Conservation (phyloP, 2,329 filamentous ascomycete species). For the Fusarium concolor region DNA sequence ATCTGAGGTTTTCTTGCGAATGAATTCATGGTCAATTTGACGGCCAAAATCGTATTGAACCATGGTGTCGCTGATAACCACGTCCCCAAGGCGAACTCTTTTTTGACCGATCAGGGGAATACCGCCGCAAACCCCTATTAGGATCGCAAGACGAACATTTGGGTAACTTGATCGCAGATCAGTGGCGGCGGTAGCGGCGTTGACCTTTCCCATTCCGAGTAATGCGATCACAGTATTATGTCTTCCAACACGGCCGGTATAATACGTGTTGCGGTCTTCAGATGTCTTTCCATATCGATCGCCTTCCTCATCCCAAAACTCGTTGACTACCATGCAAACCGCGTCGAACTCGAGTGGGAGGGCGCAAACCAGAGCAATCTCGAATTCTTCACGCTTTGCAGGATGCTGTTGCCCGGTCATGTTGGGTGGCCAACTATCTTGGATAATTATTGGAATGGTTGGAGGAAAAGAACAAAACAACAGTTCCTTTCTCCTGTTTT, state of each 20-base stretch:
- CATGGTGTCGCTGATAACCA: neutral
- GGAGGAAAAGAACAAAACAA: neutral
- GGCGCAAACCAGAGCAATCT: neutral
- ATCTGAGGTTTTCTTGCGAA: neutral
- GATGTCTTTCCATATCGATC: neutral
- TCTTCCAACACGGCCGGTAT: neutral
- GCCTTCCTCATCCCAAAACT: neutral
- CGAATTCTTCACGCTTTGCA: neutral
- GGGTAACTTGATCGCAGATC: neutral
- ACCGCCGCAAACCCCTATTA: neutral
- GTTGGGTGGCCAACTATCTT: accelerated
- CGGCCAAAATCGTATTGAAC: neutral
- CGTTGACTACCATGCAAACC: neutral
- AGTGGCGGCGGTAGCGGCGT: neutral
- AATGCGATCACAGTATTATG: neutral
- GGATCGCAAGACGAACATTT: neutral
- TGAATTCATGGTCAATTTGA: neutral
- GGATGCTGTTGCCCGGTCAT: neutral
- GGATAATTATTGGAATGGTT: neutral
- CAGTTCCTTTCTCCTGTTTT: no score
- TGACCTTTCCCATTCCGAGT: neutral
- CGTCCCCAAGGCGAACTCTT: neutral
- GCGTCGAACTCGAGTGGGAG: neutral
- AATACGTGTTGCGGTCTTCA: neutral
- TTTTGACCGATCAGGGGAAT: neutral